These are phyloP conservation scores for Beauveria australis DNA, from an alignment of 2,329 filamentous ascomycete genomes.

Conservation along the genomic window DNA sequence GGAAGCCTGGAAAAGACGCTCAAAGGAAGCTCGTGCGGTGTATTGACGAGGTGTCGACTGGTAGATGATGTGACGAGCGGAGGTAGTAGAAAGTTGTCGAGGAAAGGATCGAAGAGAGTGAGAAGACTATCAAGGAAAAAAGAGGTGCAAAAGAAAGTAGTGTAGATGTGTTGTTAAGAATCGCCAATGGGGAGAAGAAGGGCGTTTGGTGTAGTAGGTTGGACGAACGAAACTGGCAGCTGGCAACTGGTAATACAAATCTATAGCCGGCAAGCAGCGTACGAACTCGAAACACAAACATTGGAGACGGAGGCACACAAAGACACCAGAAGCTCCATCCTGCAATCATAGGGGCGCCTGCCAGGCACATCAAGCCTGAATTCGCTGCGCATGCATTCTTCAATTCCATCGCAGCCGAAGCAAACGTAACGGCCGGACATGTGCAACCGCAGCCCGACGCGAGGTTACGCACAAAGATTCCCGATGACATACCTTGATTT, in stretches of 20 bases:
- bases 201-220: background rate
- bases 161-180: background rate
- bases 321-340: background rate
- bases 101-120: background rate
- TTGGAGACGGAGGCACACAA: background rate
- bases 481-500: background rate
- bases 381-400: background rate
- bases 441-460: background rate
- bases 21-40: background rate
- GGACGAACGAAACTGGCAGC: background rate
- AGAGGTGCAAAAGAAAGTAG: background rate
- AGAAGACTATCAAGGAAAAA: background rate
- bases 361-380: background rate
- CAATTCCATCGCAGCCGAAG: background rate
- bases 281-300: conserved; percentile 9
- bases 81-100: background rate
- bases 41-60: background rate
- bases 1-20: background rate
- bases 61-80: background rate
- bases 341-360: background rate
- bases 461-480: background rate
- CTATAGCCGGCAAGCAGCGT: conserved; percentile 8
- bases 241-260: background rate
- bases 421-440: background rate
- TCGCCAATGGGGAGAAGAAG: background rate